phyloP scores from a whole-genome alignment of 805 yeast genomes.

The Komagataella populi region DNA sequence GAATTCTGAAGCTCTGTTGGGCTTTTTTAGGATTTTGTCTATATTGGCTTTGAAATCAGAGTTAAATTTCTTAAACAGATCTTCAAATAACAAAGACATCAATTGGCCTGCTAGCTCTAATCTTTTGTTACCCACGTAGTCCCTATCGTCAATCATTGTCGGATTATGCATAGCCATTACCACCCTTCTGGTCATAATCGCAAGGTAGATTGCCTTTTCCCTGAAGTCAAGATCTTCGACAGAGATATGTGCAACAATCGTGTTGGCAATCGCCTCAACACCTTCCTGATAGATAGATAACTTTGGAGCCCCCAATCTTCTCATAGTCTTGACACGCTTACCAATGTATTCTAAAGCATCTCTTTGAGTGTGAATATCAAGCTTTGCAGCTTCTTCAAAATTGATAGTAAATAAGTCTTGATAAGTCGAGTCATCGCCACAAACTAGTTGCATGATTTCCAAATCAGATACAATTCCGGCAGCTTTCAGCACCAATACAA shows the following conservation, averaged over 20 bases:
- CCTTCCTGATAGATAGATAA: slow-evolving; percentile 83
- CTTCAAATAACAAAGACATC: slow-evolving; percentile 90
- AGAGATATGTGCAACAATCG: slow-evolving; percentile 89
- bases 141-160: slow-evolving; percentile 94
- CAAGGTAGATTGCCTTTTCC: slow-evolving; percentile 88
- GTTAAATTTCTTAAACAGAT: slow-evolving; percentile 92
- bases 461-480: slow-evolving; percentile 88
- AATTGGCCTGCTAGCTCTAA: slow-evolving; percentile 95
- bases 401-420: slow-evolving; percentile 90
- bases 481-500: slow-evolving; percentile 85
- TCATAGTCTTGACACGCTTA: slow-evolving; percentile 77
- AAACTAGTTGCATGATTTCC: slow-evolving; percentile 87
- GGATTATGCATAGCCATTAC: slow-evolving; percentile 93
- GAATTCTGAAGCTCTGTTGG: slow-evolving; percentile 88
- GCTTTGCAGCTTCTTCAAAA: slow-evolving; percentile 82
- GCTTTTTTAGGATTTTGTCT: slow-evolving; percentile 87
- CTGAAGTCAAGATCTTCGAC: slow-evolving; percentile 75
- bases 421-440: slow-evolving; percentile 78
- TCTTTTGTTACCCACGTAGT: slow-evolving; percentile 96
- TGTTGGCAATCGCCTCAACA: slow-evolving; percentile 90
- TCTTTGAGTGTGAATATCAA: slow-evolving; percentile 79
- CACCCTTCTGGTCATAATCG: slow-evolving; percentile 93
- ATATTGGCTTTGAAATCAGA: slow-evolving; percentile 88
- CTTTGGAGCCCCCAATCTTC: slow-evolving; percentile 77
- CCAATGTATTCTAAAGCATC: slow-evolving; percentile 92